Evolutionary conservation across 2,329 filamentous ascomycete genomes (phyloP).

Genomic region (Amauroascus verrucosus): DNA sequence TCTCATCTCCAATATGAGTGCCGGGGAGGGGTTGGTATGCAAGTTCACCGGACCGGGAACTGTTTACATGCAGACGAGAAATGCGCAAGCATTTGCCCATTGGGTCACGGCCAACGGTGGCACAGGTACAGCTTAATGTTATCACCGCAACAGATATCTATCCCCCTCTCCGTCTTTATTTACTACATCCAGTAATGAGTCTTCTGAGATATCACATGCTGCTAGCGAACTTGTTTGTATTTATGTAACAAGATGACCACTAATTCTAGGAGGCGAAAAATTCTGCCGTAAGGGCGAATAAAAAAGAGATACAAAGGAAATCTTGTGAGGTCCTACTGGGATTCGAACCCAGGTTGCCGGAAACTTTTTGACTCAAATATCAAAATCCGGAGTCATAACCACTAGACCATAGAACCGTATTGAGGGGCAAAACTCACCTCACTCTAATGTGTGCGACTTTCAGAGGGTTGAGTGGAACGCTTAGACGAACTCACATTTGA

Average conservation of each 20-base stretch:
- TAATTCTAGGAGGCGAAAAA: background rate
- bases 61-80: slow-evolving; percentile 85
- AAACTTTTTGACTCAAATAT: background rate
- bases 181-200: background rate
- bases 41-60: slow-evolving; percentile 87
- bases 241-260: no score
- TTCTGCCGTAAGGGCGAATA: background rate
- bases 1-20: slow-evolving; percentile 74
- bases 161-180: background rate
- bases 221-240: no score
- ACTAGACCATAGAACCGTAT: slow-evolving; percentile 6
- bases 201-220: background rate
- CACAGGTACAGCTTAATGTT: background rate
- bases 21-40: slow-evolving; percentile 83
- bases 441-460: background rate
- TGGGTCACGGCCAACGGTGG: slow-evolving; percentile 34
- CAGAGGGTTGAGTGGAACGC: no score
- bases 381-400: slow-evolving; percentile 10
- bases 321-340: background rate
- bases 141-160: background rate
- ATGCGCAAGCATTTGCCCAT: slow-evolving; percentile 53
- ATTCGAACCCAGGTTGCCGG: slow-evolving; percentile 9
- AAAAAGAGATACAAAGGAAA: background rate
- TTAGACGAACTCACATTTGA: no score
- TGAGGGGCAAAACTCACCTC: background rate